Evolutionary conservation across 2,329 filamentous ascomycete genomes (phyloP).

Genomic region (Diaporthe capsici): DNA sequence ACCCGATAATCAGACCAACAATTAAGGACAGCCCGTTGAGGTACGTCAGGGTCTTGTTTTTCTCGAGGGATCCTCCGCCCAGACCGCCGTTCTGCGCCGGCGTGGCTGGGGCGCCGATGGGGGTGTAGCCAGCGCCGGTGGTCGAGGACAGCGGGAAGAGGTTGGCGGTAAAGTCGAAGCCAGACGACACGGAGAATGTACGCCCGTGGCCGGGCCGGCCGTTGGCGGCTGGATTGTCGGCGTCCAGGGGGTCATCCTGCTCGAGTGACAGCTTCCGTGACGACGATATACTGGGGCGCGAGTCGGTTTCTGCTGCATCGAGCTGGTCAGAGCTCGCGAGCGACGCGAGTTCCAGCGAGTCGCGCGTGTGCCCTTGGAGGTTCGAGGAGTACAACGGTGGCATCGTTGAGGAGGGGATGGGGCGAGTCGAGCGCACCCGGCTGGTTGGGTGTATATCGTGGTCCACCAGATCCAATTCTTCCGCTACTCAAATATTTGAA

Average conservation of each 20-base stretch:
- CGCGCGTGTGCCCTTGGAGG: conserved; percentile 72
- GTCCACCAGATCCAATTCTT: conserved; percentile 33
- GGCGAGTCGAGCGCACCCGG: conserved; percentile 34
- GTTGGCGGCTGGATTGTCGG: conserved; percentile 66
- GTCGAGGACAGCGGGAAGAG: conserved; percentile 93
- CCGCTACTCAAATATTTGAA: conserved; percentile 17
- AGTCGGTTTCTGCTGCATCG: conserved; percentile 76
- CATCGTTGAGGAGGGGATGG: conserved; percentile 48
- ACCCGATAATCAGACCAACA: conserved; percentile 93
- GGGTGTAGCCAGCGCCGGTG: conserved; percentile 80
- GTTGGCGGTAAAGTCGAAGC: conserved; percentile 95
- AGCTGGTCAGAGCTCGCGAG: conserved; percentile 86
- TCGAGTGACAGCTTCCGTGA: conserved; percentile 92
- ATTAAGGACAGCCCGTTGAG: conserved; percentile 93
- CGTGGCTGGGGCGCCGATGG: conserved; percentile 81
- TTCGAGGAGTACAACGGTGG: conserved; percentile 59
- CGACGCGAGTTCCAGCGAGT: conserved; percentile 96
- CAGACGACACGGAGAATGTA: conserved; percentile 91
- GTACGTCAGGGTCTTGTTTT: conserved; percentile 95
- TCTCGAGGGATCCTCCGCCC: conserved; percentile 87
- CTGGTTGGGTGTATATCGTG: conserved; percentile 8
- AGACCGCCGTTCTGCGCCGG: conserved; percentile 68
- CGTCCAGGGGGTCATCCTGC: conserved; percentile 84
- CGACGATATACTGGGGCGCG: conserved; percentile 90
- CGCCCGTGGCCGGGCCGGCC: conserved; percentile 65